Percentiles rank a stretch among this genome's conserved stretches.
These are phyloP conservation scores for Polymyxa betae DNA, from an alignment of 208 protist genomes.

Conservation along the genomic window DNA sequence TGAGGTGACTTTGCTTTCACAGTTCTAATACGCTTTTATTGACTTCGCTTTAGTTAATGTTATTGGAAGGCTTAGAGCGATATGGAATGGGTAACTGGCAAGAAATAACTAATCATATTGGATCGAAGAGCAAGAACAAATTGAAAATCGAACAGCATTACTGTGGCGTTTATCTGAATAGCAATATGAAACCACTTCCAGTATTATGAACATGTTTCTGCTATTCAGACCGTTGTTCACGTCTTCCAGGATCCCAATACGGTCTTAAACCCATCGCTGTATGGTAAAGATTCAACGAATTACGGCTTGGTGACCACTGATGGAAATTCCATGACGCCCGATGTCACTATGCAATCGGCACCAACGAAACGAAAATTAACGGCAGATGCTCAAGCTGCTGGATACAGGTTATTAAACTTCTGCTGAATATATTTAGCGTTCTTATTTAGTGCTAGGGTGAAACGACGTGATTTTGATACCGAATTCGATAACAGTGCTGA, in stretches of 20 bases:
- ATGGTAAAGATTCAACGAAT: conserved; percentile 16
- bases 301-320: not conserved
- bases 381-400: conserved; percentile 13
- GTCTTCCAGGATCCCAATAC: not conserved
- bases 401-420: conserved; percentile 19
- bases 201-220: conserved; percentile 6
- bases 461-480: conserved; percentile 36
- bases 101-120: conserved; percentile 34
- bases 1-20: conserved; percentile 3
- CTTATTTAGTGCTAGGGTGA: not conserved
- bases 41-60: not conserved
- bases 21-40: not conserved
- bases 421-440: not conserved
- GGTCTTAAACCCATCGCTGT: not conserved
- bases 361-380: not conserved
- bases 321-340: not conserved
- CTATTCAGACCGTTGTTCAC: not conserved
- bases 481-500: conserved; percentile 23
- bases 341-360: not conserved
- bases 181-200: not conserved
- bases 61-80: conserved; percentile 27
- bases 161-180: conserved; percentile 46
- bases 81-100: conserved; percentile 49
- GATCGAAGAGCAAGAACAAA: conserved; percentile 46
- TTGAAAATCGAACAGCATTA: conserved; percentile 39